Evolutionary conservation across 2,329 filamentous ascomycete genomes (phyloP), one percentile per base, ranked within the genome.

Genomic region (Didymella lethalis): DNA sequence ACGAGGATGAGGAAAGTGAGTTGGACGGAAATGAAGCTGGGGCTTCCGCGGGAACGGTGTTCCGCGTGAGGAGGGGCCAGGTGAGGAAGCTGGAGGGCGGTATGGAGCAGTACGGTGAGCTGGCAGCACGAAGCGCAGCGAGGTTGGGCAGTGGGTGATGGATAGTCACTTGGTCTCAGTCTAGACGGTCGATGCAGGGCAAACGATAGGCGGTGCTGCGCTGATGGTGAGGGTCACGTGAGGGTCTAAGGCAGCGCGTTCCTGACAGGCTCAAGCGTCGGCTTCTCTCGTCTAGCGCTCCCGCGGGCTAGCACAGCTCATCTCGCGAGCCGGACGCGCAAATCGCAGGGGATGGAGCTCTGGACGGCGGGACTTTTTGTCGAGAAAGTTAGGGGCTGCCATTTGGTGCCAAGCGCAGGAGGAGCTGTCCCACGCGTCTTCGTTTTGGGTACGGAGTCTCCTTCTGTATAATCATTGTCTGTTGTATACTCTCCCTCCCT

Each of bases 21-120:
- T 83, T 80, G 26, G 79, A 82, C 16, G 80, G 78, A 0, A 77
- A 79, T 0, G 82, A 82, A 2, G 81, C 82, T 41, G 81, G 82
- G 50, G 78, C 74, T n/a, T 78, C 18, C 18, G 23, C 41, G 45
- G 75, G 75, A 48, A 71, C 62, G 20, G 76, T 78, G 29, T 78
- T 74, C 59, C 68, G 75, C 50, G 49, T 78, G 54, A 61, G 64
- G 50, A 75, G 69, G 62, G 76, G 76, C 40, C 69, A 72, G 63
- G 59, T 78, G 56, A 66, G 60, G 64, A 67, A 57, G 69, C 64
- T 78, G 28, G 73, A 74, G 23, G 72, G 74, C n/a, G 76, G 76
- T 32, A 78, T 78, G 74, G 64, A 67, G 58, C 66, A 73, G 64
- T 79, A 78, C 54, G 74, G 69, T 63, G 71, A 72, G 64, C 75